phyloP scores from a whole-genome alignment of 164 flowering plant genomes.

The Stephania yunnanensis region DNA sequence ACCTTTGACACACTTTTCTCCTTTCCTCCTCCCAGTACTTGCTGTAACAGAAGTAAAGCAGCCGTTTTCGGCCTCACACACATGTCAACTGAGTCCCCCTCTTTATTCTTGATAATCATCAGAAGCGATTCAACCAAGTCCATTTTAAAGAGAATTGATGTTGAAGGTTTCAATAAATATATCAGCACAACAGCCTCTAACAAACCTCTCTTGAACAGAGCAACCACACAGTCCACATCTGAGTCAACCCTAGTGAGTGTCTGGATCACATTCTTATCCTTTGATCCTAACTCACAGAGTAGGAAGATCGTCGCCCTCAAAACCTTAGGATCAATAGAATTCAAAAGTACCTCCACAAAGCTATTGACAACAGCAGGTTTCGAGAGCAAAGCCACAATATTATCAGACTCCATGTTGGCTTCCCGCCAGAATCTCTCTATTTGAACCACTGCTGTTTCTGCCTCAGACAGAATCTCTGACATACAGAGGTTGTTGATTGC shows the following conservation, averaged over 20 bases:
- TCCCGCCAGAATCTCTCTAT: constrained; percentile 55
- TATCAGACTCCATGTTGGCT: constrained; percentile 31
- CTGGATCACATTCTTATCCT: constrained; percentile 49
- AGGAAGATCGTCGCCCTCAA: constrained; percentile 54
- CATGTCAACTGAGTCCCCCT: constrained; percentile 35
- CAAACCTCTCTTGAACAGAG: constrained; percentile 67
- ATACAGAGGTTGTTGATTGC: constrained; percentile 53
- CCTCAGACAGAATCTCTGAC: constrained; percentile 50
- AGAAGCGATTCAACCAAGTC: constrained; percentile 53
- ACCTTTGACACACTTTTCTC: constrained; percentile 23
- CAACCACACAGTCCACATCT: constrained; percentile 55
- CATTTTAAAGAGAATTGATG: constrained; percentile 39
- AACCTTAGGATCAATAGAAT: constrained; percentile 51
- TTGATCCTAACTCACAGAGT: constrained; percentile 61
- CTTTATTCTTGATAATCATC: constrained; percentile 32
- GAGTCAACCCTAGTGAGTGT: constrained; percentile 66
- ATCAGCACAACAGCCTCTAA: constrained; percentile 66
- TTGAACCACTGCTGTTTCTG: constrained; percentile 58
- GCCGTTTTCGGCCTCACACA: constrained; percentile 57
- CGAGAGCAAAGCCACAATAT: constrained; percentile 38
- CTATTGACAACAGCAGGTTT: constrained; percentile 65
- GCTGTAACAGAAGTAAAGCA: constrained; percentile 43
- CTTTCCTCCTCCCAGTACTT: constrained; percentile 35
- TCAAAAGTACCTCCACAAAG: constrained; percentile 68
- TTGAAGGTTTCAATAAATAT: constrained; percentile 48